Evolutionary conservation across 768 basidiomycete genomes (phyloP).

Genomic region (Peribolospora baueri): DNA sequence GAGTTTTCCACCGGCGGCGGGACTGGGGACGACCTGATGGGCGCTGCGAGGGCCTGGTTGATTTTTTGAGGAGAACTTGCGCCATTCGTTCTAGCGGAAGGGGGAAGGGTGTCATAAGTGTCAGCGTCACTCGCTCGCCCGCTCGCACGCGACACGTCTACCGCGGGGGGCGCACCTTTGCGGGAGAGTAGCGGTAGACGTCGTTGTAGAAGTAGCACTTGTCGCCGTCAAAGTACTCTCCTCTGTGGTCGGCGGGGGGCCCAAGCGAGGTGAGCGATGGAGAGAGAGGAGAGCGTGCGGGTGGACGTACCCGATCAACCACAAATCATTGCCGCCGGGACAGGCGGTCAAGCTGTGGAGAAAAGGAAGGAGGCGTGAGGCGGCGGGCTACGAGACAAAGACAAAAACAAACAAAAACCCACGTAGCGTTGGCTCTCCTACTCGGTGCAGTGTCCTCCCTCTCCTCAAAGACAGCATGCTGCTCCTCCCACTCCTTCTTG

Average conservation of each 20-base stretch:
- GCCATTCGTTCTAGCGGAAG: slow-evolving; percentile 51
- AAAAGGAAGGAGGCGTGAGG: neutral
- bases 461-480: slow-evolving; percentile 17
- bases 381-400: neutral
- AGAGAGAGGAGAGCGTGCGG: neutral
- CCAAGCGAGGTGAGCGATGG: slow-evolving; percentile 27
- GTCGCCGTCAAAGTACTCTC: slow-evolving; percentile 70
- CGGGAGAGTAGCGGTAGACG: slow-evolving; percentile 61
- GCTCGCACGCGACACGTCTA: too few relatives aligned
- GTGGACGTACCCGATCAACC: slow-evolving; percentile 21
- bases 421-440: neutral
- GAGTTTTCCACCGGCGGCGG: slow-evolving; percentile 60
- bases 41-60: slow-evolving; percentile 73
- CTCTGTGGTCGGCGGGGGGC: slow-evolving; percentile 18
- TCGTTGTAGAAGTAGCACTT: slow-evolving; percentile 72
- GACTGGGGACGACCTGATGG: slow-evolving; percentile 50
- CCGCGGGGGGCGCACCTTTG: slow-evolving; percentile 29
- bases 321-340: slow-evolving; percentile 55
- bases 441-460: too few relatives aligned
- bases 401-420: neutral
- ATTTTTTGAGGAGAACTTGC: slow-evolving; percentile 54
- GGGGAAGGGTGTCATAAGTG: neutral
- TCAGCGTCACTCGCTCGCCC: too few relatives aligned
- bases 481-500: slow-evolving; percentile 48
- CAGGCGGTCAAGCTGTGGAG: slow-evolving; percentile 44